Base-by-base conservation (phyloP, 805 yeast species). In the Lipomyces mesembrius region DNA sequence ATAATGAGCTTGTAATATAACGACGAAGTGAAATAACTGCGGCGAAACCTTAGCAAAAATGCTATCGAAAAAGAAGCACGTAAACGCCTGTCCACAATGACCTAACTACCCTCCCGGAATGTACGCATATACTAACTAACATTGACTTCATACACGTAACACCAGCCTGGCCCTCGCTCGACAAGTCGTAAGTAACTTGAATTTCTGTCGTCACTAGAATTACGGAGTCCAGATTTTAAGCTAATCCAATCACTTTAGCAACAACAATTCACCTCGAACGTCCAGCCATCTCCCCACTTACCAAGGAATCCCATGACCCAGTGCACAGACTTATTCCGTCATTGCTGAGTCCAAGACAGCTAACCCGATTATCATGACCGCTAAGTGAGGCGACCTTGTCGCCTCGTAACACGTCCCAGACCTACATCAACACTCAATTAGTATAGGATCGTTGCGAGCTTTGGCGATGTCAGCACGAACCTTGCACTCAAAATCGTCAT, bases 301-400 rank as follows among this genome's bases (percentile, higher is more conserved):
- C 76, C 25, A 93, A 86, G 7, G 87, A 78, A 75, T 91, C 97
- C 90, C 96, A 88, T 0, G 94, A 88, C 0, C 90, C 88, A 1
- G 97, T 90, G 64, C 88, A 87, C 9, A 92, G 82, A 0, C 89
- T 92, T 27, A 84, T 75, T 0, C 97, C 97, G 77, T 91, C 91
- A 0, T 87, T 87, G 70, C 92, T 85, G 0, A 88, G 83, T 51
- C 81, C 79, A 2, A 92, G 88, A 71, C 86, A 85, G 60, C 87
- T 85, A 9, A 90, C 83, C 58, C 88, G 81, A 69, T 85, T 86
- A 11, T 79, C 74, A 72, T 90, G 95, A 0, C 90, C 91, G 35
- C 86, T 87, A 61, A 91, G 75, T 22, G 83, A 80, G 0, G 91
- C 92, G 6, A 91, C 85, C 17, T 89, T 78, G 63, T 85, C 87